Conservation (phyloP, 164 flowering plant species). For the Akebia trifoliata region DNA sequence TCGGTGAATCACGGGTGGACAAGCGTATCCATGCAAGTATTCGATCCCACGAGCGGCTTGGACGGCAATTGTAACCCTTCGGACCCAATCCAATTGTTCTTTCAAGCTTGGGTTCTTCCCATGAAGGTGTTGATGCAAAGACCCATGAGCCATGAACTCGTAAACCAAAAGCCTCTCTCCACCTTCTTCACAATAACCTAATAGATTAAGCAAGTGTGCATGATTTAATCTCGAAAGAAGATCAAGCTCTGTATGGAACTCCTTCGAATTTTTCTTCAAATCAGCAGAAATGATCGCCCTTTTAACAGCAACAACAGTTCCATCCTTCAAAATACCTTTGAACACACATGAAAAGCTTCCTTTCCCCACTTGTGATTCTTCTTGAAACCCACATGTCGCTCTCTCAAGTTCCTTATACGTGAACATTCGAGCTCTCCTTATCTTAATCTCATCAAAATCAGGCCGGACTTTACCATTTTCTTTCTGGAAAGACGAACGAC, state of each 20-base stretch:
- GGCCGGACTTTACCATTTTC: slow-evolving; percentile 53
- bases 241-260: slow-evolving; percentile 85
- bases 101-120: slow-evolving; percentile 56
- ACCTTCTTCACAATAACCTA: slow-evolving; percentile 96
- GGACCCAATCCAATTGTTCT: slow-evolving; percentile 79
- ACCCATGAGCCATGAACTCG: slow-evolving; percentile 97
- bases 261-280: slow-evolving; percentile 73
- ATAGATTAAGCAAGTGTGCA: slow-evolving; percentile 83
- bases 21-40: slow-evolving; percentile 92
- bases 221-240: slow-evolving; percentile 84
- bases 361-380: slow-evolving; percentile 79
- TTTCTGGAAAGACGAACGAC: slow-evolving; percentile 31
- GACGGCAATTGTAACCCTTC: slow-evolving; percentile 86
- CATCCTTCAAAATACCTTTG: slow-evolving; percentile 74
- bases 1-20: slow-evolving; percentile 93
- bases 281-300: slow-evolving; percentile 69
- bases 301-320: slow-evolving; percentile 85
- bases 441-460: slow-evolving; percentile 71
- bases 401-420: slow-evolving; percentile 77
- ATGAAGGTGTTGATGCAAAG: slow-evolving; percentile 87
- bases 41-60: slow-evolving; percentile 98
- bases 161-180: slow-evolving; percentile 91
- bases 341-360: slow-evolving; percentile 93
- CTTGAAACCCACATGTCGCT: slow-evolving; percentile 81
- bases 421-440: slow-evolving; percentile 68